phyloP scores from a whole-genome alignment of 441 rosid species.

The Pelargonium cotyledonis region DNA sequence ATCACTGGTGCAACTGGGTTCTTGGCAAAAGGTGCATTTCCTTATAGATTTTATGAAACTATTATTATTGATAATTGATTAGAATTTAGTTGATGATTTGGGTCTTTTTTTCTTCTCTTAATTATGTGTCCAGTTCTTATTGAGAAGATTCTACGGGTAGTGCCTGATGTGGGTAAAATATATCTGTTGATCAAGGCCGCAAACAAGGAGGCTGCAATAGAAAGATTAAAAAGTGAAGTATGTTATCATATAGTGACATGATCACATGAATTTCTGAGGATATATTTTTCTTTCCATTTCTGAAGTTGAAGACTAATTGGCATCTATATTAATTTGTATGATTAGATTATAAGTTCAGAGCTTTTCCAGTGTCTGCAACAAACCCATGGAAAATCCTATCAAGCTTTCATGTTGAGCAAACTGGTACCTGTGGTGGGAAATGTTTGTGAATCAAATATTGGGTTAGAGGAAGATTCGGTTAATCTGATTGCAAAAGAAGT shows the following conservation, averaged over 20 bases:
- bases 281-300: neutral
- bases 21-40: constrained; percentile 60
- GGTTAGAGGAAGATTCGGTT: constrained; percentile 51
- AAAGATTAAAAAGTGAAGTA: constrained; percentile 70
- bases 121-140: constrained; percentile 47
- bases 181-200: constrained; percentile 71
- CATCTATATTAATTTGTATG: constrained; percentile 16
- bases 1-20: constrained; percentile 89
- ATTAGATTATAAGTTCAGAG: constrained; percentile 66
- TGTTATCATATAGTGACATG: constrained; percentile 8
- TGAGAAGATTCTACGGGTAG: constrained; percentile 76
- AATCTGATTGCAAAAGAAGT: constrained; percentile 52
- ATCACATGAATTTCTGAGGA: neutral
- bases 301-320: neutral
- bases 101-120: neutral
- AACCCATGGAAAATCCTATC: constrained; percentile 62
- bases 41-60: neutral
- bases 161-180: constrained; percentile 81
- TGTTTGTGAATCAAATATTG: constrained; percentile 56
- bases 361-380: constrained; percentile 65
- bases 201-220: constrained; percentile 61
- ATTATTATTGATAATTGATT: too few relatives aligned
- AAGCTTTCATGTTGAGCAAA: constrained; percentile 68
- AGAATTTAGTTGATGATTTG: neutral
- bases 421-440: constrained; percentile 75